phyloP scores from a whole-genome alignment of 169 alveolate species.

The Eimeria zaria region DNA sequence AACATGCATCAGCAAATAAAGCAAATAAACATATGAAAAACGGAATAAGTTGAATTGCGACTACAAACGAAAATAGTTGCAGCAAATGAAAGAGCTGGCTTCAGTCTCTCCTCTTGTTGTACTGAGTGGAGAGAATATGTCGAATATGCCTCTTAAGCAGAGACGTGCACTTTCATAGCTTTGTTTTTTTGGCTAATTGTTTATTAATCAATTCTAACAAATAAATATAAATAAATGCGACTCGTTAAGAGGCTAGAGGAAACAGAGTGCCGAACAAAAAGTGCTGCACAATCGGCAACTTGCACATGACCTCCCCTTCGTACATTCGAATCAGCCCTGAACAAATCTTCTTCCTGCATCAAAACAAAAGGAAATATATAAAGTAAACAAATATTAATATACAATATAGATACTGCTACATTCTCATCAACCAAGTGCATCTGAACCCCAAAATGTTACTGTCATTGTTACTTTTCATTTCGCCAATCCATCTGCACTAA shows the following conservation, averaged over 20 bases:
- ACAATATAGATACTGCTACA: no score
- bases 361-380: background rate
- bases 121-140: background rate
- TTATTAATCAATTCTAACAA: background rate
- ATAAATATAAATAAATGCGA: background rate
- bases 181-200: background rate
- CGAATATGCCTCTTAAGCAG: background rate
- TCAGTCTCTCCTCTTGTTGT: background rate
- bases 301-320: conserved; percentile 85
- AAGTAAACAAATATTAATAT: no score
- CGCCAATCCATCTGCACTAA: no score
- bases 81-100: background rate
- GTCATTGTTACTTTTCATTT: no score
- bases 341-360: conserved; percentile 83
- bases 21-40: background rate
- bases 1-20: background rate
- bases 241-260: conserved; percentile 10
- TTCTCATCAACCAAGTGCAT: no score
- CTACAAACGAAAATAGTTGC: background rate
- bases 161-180: background rate
- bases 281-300: conserved; percentile 86
- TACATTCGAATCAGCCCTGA: conserved; percentile 85
- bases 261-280: conserved; percentile 82
- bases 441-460: no score
- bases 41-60: background rate